Evolutionary conservation across 2,329 filamentous ascomycete species (phyloP), one percentile per base, ranked within the genome.

Genomic region (Colletotrichum viniferum): DNA sequence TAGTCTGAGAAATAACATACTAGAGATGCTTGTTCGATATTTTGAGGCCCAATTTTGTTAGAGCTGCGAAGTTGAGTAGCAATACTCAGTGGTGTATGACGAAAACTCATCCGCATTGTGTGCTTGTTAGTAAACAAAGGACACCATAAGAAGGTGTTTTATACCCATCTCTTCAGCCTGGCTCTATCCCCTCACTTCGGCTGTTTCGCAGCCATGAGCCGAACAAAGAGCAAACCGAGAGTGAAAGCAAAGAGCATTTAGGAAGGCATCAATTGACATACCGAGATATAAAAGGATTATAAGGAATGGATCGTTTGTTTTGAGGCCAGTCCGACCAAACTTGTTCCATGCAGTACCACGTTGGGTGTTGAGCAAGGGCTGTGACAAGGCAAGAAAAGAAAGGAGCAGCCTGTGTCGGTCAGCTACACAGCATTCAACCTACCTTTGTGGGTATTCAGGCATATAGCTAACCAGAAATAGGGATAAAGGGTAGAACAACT

Each of bases 1-100:
- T 10, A 43, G 0, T 43, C 1, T 1, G 38, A 43, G 16, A 5
- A 3, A 43, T 1, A 43, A 3, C 38, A 43, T 1, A 10, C 16
- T 2, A 10, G 1, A 10, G 4, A 43, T 10, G 3, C 16, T 3
- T 5, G 4, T 1, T 43, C 4, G 3, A 18, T n/a, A 9, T 18
- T 18, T 5, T n/a, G 4, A n/a, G 16, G 38, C 4, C 7, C 0
- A 38, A 18, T 18, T 38, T 38, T 0, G 0, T 0, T 18, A 0
- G 36, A 43, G 16, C 36, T 43, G 36, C 36, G 14, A 36, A 36
- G 0, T 36, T 36, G 0, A 36, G 6, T 32, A 12, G 30, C 9
- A 32, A 32, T 32, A 32, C 8, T 32, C 30, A 10, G 2, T 32
- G 9, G 30, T 32, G 30, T 12, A 12, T 4, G 30, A 9, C 9